Base-by-base conservation (phyloP, 176 grass and related monocot genomes). In the Carex myosuroides region DNA sequence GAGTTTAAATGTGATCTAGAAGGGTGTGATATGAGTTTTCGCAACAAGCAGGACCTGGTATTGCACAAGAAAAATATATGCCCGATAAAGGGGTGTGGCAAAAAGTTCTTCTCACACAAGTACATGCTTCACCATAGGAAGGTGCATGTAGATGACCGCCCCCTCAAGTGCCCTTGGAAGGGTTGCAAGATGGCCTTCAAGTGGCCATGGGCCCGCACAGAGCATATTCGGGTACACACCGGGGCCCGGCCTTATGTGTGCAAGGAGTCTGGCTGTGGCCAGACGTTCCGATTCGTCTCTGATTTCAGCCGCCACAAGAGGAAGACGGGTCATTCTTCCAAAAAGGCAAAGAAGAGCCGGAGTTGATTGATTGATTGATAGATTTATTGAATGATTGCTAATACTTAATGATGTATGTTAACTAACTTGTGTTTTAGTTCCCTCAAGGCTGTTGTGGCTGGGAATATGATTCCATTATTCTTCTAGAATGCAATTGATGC, bases 241-340 rank as follows among this genome's bases (percentile, higher is more conserved):
- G 96, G 96, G 22, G 96, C 88, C 60, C 83, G 96, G 9, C 96
- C 96, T 6, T 99, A 99, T 16, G 85, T 87, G 11, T 99, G 96
- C 87, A 89, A 88, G 33, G 90, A 92, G 80, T 80, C 91, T 80
- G 96, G 91, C 58, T 99, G 96, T 57, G 82, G 89, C 33, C 96
- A 95, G 91, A 99, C 96, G 8, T 99, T 99, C 77, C 91, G 96
- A 21, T 99, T 99, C 50, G 96, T 99, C 13, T 99, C 96, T 1
- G 96, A 99, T 79, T 99, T 99, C 84, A 95, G 96, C 71, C 92
- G 96, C 46, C 96, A 99, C 83, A 99, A 99, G 88, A 94, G 96
- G 64, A 99, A 99, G 85, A 99, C 96, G 13, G 96, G 96, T 17
- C 96, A 99, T 91, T 93, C 74, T 12, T 57, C 56, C 71, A 90